Conservation (phyloP, 495 filamentous ascomycete genomes). For the Penicillium crystallinum region DNA sequence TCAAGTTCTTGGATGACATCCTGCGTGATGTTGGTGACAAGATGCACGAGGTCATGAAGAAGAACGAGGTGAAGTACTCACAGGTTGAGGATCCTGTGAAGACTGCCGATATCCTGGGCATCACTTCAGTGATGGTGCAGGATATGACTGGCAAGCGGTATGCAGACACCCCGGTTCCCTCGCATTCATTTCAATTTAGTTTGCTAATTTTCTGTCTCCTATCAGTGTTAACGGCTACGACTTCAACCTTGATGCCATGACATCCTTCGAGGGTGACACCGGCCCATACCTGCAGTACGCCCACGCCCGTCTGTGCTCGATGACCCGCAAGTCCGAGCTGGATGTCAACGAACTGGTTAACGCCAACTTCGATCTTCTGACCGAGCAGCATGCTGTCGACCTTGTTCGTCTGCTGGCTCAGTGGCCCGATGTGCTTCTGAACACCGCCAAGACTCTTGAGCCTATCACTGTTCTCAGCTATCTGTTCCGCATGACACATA, state of each 20-base stretch:
- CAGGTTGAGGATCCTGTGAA: constrained; percentile 58
- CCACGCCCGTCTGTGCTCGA: constrained; percentile 62
- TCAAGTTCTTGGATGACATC: constrained; percentile 67
- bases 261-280: constrained; percentile 66
- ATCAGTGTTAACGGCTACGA: constrained; percentile 58
- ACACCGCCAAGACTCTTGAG: constrained; percentile 59
- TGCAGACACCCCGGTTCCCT: constrained; percentile 9
- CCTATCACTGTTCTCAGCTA: constrained; percentile 70
- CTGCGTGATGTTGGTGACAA: constrained; percentile 58
- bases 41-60: constrained; percentile 69
- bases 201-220: constrained; percentile 12
- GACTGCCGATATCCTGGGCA: constrained; percentile 54
- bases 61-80: constrained; percentile 58
- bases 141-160: constrained; percentile 67
- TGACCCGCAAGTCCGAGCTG: constrained; percentile 49
- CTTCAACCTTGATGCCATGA: constrained; percentile 65
- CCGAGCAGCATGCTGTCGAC: constrained; percentile 51
- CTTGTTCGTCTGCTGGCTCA: constrained; percentile 54
- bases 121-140: constrained; percentile 67
- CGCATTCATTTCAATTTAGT: not conserved
- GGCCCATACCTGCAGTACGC: constrained; percentile 68
- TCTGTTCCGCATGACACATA: constrained; percentile 84
- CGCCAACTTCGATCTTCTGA: constrained; percentile 54
- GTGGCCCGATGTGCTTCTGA: constrained; percentile 59
- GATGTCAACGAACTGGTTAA: constrained; percentile 37